Evolutionary conservation across 257 asterid genomes (phyloP).

Genomic region (Solanum rostratum): DNA sequence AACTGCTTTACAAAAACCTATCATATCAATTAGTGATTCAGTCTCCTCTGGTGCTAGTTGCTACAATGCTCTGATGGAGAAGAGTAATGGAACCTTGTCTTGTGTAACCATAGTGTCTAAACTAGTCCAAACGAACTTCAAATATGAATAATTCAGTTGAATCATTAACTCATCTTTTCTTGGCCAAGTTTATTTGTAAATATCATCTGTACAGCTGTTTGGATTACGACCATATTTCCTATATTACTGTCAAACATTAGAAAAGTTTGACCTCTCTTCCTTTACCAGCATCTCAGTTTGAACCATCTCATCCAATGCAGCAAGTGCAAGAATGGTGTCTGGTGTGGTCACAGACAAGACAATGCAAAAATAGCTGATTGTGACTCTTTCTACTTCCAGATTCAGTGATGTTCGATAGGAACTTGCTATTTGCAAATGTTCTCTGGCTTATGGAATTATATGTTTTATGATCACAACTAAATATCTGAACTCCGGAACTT

Average conservation of each 20-base stretch:
- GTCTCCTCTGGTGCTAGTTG: not conserved
- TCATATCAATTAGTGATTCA: too few relatives aligned
- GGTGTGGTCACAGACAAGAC: not conserved
- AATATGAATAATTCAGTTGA: not conserved
- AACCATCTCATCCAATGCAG: not conserved
- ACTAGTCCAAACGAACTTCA: not conserved
- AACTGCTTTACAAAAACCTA: too few relatives aligned
- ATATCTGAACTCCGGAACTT: not conserved
- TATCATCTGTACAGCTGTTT: not conserved
- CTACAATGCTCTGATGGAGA: not conserved
- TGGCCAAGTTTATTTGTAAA: not conserved
- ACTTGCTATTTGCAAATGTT: not conserved
- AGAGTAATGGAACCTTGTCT: not conserved
- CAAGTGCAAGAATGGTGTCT: not conserved
- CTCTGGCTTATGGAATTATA: not conserved
- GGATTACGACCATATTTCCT: not conserved
- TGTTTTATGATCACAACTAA: not conserved
- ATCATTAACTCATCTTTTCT: not conserved
- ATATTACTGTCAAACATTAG: not conserved
- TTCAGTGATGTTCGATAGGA: not conserved
- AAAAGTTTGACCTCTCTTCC: not conserved
- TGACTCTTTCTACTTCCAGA: not conserved
- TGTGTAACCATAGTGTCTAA: not conserved
- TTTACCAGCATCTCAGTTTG: not conserved
- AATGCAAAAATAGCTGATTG: not conserved